Percentiles rank a stretch among this genome's conserved stretches.
phyloP scores from a whole-genome alignment of 192 early-diverging fungal genomes.

The Coemansia sp. region DNA sequence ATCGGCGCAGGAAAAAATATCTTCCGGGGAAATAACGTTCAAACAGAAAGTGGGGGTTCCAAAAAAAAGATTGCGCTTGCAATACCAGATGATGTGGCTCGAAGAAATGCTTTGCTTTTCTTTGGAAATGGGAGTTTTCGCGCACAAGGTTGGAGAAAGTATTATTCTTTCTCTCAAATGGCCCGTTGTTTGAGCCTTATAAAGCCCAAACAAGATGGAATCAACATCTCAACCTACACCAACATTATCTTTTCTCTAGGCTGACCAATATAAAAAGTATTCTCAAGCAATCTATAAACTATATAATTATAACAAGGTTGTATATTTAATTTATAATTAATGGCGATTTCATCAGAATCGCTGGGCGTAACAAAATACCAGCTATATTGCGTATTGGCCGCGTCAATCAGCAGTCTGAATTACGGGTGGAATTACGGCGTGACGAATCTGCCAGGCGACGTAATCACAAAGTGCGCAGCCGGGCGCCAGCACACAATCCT shows the following conservation, averaged over 20 bases:
- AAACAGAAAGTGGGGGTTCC: too few species aligned
- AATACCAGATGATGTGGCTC: background rate
- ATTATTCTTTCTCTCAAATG: background rate
- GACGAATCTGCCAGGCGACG: conserved; percentile 58
- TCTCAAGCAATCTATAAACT: too few species aligned
- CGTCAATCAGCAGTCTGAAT: conserved; percentile 38
- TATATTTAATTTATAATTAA: background rate
- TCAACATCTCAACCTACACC: background rate
- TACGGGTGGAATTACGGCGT: conserved; percentile 51
- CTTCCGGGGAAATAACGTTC: background rate
- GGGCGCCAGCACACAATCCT: conserved; percentile 16
- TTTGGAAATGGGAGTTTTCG: background rate
- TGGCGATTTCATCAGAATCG: conserved; percentile 15
- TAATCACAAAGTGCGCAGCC: conserved; percentile 44
- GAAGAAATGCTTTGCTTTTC: background rate
- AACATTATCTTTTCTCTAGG: background rate
- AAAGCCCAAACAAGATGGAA: background rate
- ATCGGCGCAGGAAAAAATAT: background rate
- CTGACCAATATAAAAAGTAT: too few species aligned
- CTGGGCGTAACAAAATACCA: conserved; percentile 50
- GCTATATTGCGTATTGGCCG: conserved; percentile 44
- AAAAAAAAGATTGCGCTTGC: background rate
- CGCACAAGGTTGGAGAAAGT: background rate
- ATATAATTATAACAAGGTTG: too few species aligned
- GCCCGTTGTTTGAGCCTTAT: background rate